Conservation (phyloP, 805 yeast genomes). For the Suhomyces canberraensis region DNA sequence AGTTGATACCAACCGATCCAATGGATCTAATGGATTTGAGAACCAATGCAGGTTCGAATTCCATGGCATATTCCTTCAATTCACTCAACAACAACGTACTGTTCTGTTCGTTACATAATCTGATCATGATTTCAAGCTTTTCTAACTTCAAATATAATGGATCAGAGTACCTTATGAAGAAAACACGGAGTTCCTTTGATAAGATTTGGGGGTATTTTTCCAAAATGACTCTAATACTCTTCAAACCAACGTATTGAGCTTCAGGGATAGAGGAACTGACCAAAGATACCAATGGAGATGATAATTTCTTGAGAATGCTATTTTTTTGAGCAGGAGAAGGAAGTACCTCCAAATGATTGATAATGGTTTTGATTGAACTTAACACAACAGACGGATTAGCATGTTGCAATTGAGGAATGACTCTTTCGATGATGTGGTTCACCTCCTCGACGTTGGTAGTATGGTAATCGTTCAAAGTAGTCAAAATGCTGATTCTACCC, state of each 20-base stretch:
- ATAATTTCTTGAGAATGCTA: constrained; percentile 59
- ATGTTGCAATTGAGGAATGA: constrained; percentile 93
- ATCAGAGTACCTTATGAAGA: constrained; percentile 84
- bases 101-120: constrained; percentile 62
- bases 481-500: constrained; percentile 91
- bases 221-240: constrained; percentile 83
- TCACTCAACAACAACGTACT: constrained; percentile 61
- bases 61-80: constrained; percentile 78
- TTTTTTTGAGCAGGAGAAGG: constrained; percentile 38
- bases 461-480: constrained; percentile 71
- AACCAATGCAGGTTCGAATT: constrained; percentile 78
- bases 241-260: constrained; percentile 88
- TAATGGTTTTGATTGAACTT: constrained; percentile 74
- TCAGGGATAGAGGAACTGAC: constrained; percentile 84
- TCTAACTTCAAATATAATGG: constrained; percentile 76
- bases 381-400: constrained; percentile 94
- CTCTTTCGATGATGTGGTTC: constrained; percentile 80
- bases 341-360: constrained; percentile 60
- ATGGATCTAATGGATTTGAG: constrained; percentile 61
- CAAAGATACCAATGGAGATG: constrained; percentile 84
- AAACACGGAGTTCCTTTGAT: constrained; percentile 78
- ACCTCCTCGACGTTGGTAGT: constrained; percentile 63
- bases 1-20: constrained; percentile 68
- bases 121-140: constrained; percentile 69
- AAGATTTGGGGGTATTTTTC: constrained; percentile 84